Evolutionary conservation across 257 asterid species (phyloP).

Genomic region (Solanum medicagineum): DNA sequence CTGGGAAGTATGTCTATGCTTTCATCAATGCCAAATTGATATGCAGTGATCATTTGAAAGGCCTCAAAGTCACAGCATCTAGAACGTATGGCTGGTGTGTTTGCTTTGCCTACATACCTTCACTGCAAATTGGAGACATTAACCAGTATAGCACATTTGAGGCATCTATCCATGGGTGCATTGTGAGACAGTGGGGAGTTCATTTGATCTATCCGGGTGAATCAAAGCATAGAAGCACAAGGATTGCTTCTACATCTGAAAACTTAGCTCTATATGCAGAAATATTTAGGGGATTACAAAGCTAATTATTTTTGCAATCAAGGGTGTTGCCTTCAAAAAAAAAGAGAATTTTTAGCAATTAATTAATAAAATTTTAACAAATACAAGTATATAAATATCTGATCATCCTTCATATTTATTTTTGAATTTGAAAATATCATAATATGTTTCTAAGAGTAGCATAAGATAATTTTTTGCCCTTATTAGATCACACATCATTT

Average conservation of each 20-base stretch:
- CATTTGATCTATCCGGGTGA: background rate
- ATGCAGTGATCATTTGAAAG: background rate
- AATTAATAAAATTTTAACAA: background rate
- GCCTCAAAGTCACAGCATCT: background rate
- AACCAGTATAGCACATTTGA: background rate
- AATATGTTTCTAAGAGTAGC: background rate
- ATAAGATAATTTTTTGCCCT: background rate
- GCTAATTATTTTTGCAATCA: constrained; percentile 7
- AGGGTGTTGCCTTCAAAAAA: constrained; percentile 55
- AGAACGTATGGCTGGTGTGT: background rate
- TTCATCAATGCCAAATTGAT: background rate
- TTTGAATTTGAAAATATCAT: background rate
- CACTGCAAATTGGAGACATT: background rate
- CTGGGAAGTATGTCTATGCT: too few relatives aligned
- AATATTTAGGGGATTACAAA: background rate
- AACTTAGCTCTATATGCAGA: background rate
- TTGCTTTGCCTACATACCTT: background rate
- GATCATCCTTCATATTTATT: background rate
- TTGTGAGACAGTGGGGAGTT: background rate
- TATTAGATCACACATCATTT: background rate
- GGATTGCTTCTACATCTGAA: background rate
- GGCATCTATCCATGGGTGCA: background rate
- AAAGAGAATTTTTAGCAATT: background rate
- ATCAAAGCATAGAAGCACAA: background rate
- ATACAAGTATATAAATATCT: background rate